These are phyloP conservation scores for Moringa oleifera DNA, from an alignment of 345 rosid genomes.

Conservation along the genomic window DNA sequence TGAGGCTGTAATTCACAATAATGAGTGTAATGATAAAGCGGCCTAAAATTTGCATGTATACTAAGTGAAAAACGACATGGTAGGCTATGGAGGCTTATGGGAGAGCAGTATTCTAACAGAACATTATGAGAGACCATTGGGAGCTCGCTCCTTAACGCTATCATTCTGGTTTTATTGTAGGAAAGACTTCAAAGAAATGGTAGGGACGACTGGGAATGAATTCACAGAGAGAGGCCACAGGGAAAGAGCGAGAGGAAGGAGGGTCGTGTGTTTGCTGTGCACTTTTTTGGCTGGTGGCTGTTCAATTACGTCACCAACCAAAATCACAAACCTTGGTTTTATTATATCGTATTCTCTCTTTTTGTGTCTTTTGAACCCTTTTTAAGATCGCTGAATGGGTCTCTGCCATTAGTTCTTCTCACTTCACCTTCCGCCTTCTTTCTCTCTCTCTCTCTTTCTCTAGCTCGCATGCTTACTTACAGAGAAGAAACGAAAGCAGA, in stretches of 20 bases:
- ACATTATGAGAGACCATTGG: not conserved
- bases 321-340: not conserved
- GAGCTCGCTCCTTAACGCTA: constrained; percentile 23
- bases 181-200: constrained; percentile 24
- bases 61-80: too few species aligned
- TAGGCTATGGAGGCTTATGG: too few species aligned
- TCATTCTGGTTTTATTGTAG: constrained; percentile 33
- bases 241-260: too few species aligned
- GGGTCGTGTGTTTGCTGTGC: too few species aligned
- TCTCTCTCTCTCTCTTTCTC: not conserved
- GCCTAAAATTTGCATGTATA: too few species aligned
- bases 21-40: too few species aligned
- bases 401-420: constrained; percentile 23
- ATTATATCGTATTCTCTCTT: constrained; percentile 8
- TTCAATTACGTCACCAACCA: constrained; percentile 41
- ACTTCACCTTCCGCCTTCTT: constrained; percentile 11
- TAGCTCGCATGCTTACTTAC: too few species aligned
- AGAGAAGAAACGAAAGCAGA: not conserved
- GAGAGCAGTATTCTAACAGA: not conserved
- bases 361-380: constrained; percentile 11
- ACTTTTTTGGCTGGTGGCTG: constrained; percentile 39
- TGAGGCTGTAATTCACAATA: too few species aligned
- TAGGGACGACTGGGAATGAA: constrained; percentile 39
- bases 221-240: too few species aligned
- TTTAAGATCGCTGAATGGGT: constrained; percentile 10